Conservation (phyloP, 768 basidiomycete species). For the Tricholoma matsutake region DNA sequence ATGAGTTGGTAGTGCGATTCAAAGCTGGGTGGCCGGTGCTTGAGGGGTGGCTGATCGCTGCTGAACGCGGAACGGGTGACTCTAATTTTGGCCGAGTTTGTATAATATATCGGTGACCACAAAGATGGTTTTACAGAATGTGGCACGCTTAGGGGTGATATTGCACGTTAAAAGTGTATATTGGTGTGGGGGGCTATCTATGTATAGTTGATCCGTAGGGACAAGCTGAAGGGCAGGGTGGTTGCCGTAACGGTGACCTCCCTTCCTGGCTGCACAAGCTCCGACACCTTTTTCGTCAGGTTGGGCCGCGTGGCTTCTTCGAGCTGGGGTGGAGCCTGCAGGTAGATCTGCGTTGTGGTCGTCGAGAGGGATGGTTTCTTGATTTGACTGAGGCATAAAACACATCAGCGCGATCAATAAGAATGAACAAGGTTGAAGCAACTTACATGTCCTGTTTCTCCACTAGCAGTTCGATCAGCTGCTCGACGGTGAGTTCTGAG, state of each 20-base stretch:
- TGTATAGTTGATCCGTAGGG: constrained; percentile 58
- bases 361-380: constrained; percentile 92
- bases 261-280: constrained; percentile 72
- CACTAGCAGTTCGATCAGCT: constrained; percentile 81
- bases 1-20: constrained; percentile 83
- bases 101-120: constrained; percentile 68
- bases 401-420: background rate
- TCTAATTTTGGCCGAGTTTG: constrained; percentile 71
- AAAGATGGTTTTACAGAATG: background rate
- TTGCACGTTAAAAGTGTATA: background rate
- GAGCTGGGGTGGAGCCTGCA: constrained; percentile 90
- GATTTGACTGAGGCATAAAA: constrained; percentile 67
- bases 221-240: constrained; percentile 83
- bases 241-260: constrained; percentile 88
- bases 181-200: constrained; percentile 8
- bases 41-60: constrained; percentile 62
- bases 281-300: constrained; percentile 79
- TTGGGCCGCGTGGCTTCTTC: constrained; percentile 90
- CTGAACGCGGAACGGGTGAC: constrained; percentile 60
- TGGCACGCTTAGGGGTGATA: background rate
- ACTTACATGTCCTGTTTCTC: constrained; percentile 91
- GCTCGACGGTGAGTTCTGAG: constrained; percentile 76
- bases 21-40: constrained; percentile 82
- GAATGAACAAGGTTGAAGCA: constrained; percentile 4
- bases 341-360: constrained; percentile 75